These are phyloP conservation scores for Colletotrichum costaricense DNA, from an alignment of 2,329 filamentous ascomycete species.

Conservation along the genomic window DNA sequence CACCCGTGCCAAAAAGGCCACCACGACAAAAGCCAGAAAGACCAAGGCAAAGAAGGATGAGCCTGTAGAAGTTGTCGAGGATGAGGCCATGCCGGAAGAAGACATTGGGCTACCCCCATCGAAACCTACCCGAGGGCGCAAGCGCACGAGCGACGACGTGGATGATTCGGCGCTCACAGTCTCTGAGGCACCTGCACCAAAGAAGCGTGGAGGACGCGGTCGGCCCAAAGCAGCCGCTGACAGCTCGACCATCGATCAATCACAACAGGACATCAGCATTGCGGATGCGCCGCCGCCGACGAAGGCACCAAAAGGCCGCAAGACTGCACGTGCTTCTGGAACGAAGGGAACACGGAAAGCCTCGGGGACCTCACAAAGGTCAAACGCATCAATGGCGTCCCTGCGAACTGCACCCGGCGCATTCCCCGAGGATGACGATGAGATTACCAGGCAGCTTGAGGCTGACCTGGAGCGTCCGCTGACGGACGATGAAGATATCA, in stretches of 20 bases:
- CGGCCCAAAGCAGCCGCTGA: constrained; percentile 59
- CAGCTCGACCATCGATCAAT: constrained; percentile 49
- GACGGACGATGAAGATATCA: constrained; percentile 63
- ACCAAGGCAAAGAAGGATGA: constrained; percentile 64
- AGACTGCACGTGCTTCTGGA: constrained; percentile 59
- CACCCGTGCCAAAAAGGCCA: constrained; percentile 65
- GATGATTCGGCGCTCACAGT: constrained; percentile 58
- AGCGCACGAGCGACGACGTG: constrained; percentile 71
- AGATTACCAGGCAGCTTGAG: constrained; percentile 74
- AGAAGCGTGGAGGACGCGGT: constrained; percentile 68
- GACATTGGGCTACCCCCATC: constrained; percentile 47
- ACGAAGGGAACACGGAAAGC: constrained; percentile 46
- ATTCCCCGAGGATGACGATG: constrained; percentile 62
- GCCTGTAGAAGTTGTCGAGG: constrained; percentile 54
- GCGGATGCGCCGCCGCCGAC: constrained; percentile 46
- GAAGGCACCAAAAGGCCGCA: constrained; percentile 48
- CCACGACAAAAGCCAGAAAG: constrained; percentile 65
- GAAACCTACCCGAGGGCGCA: constrained; percentile 65
- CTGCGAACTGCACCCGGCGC: constrained; percentile 50
- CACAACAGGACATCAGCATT: constrained; percentile 53
- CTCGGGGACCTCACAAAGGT: constrained; percentile 51
- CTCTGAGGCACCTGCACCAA: constrained; percentile 63
- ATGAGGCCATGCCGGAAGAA: constrained; percentile 44
- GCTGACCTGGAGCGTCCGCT: constrained; percentile 70
- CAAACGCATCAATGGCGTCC: constrained; percentile 55